Evolutionary conservation across 1,284 basidiomycete genomes (phyloP), one percentile per base, ranked within the genome.

Genomic region (Boletellus sp.): DNA sequence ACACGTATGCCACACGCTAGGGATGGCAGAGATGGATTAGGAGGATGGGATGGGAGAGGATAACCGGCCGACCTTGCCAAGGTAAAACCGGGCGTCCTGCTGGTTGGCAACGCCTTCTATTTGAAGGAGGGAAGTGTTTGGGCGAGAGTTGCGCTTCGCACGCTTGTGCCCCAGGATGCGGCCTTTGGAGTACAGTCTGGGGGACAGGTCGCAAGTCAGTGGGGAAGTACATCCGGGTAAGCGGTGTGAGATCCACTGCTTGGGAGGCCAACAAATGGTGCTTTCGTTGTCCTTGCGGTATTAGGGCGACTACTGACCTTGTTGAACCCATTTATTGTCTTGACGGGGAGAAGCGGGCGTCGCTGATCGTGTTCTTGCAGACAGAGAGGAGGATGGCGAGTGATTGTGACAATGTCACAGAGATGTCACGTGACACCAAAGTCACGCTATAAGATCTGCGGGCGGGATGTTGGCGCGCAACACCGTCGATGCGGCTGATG

Each of bases 101-200:
- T 93, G 91, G 67, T 79, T 87, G 65, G 86, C 85, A 53, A 98
- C 95, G 72, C 96, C 96, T 80, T 99, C 96, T 71, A 99, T 93
- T 78, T 96, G 92, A 70, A 99, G 77, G 66, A 99, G 86, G 54
- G 93, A 92, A 61, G 94, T 97, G 82, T 96, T 96, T 70, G 93
- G 93, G 71, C 87, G 83, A 60, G 89, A 82, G 82, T 97, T 97
- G 73, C 93, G 89, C 83, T 98, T 98, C 65, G 91, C 93, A 65
- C 97, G 92, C 82, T 98, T 96, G 91, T 97, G 92, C 64, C 94
- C 93, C 71, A 97, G 82, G 71, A 99, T 87, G 70, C 96, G 93
- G 75, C 93, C 97, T 84, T 97, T 97, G 77, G 78, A 78, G 85
- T 98, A 98, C 70, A 97, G 85, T 85, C 93, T 94, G 72, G 43